Conservation (phyloP, 306 rosid genomes). For the Cucurbita pepo region DNA sequence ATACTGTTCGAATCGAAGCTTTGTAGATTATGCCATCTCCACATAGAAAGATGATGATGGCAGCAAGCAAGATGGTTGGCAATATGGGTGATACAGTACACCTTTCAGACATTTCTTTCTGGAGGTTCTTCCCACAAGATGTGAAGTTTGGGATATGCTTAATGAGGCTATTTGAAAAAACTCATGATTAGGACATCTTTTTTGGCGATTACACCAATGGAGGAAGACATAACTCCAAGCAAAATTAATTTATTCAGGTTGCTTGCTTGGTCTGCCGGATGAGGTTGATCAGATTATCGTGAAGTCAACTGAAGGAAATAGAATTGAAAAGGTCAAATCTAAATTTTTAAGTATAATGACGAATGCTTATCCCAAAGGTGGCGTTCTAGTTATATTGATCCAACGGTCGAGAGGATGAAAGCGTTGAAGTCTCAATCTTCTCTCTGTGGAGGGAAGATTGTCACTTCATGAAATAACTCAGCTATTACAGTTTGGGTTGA, state of each 20-base stretch:
- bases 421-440: neutral
- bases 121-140: neutral
- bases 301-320: neutral
- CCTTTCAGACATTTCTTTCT: constrained; percentile 18
- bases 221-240: neutral
- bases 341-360: neutral
- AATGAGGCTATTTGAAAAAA: neutral
- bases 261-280: neutral
- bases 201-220: constrained; percentile 4
- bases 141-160: neutral
- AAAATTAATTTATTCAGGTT: neutral
- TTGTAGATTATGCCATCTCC: constrained; percentile 10
- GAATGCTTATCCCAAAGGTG: neutral
- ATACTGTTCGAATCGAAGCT: neutral
- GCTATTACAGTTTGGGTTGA: neutral
- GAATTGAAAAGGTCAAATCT: neutral
- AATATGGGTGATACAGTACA: constrained; percentile 18
- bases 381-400: neutral
- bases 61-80: constrained; percentile 16
- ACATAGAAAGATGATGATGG: constrained; percentile 22
- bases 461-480: neutral
- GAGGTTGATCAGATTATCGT: neutral
- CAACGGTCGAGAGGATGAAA: neutral
- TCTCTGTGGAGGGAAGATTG: neutral
- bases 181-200: neutral